Evolutionary conservation across 352 stramenopile species (phyloP).

Genomic region (Phytophthora chlamydospora): DNA sequence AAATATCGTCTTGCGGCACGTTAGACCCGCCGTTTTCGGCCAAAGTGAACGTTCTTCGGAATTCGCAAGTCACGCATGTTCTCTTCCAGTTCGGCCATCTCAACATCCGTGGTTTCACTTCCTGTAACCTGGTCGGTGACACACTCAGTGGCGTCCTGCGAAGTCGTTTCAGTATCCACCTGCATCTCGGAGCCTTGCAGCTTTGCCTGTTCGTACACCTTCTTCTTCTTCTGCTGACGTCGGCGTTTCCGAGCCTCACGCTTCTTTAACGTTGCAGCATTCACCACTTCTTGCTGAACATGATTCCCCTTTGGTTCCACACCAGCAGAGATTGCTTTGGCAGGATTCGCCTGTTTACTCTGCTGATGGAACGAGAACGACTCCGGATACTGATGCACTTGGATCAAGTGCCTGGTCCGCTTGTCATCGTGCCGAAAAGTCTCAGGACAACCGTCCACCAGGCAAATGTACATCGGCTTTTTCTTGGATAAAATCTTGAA

Average conservation of each 20-base stretch:
- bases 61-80: constrained; percentile 39
- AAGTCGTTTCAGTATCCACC: constrained; percentile 19
- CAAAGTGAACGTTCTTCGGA: constrained; percentile 43
- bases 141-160: not conserved
- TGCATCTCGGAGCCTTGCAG: constrained; percentile 25
- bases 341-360: constrained; percentile 7
- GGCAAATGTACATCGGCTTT: constrained; percentile 62
- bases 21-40: constrained; percentile 32
- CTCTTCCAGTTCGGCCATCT: constrained; percentile 34
- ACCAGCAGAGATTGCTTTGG: not conserved
- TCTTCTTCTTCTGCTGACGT: constrained; percentile 38
- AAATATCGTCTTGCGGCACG: not conserved
- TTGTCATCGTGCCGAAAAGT: constrained; percentile 61
- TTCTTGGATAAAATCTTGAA: constrained; percentile 68
- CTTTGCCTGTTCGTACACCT: constrained; percentile 13
- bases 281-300: constrained; percentile 7
- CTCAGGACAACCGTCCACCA: constrained; percentile 56
- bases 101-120: constrained; percentile 19
- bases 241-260: constrained; percentile 41
- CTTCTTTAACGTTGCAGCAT: constrained; percentile 34
- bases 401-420: constrained; percentile 46
- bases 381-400: constrained; percentile 49
- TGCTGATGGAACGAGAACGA: constrained; percentile 49
- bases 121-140: not conserved
- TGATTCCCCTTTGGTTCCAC: not conserved